Percentiles rank a stretch among this genome's conserved stretches.
phyloP scores from a whole-genome alignment of 2,329 filamentous ascomycete species.

The Aspergillus cejpii region DNA sequence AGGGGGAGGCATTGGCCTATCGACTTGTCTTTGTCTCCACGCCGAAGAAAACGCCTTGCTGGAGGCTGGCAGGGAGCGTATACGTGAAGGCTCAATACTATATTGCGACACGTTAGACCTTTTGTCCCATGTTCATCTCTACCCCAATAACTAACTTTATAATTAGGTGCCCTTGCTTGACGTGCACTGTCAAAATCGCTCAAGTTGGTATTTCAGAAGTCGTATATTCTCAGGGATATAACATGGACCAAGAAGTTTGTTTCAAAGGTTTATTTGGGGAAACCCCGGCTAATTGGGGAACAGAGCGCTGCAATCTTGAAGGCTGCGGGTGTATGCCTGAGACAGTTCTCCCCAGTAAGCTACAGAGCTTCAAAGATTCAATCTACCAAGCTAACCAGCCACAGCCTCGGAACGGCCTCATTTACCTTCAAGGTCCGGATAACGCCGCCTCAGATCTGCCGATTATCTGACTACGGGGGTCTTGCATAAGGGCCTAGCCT shows the following conservation, averaged over 20 bases:
- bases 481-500: background rate
- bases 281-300: slow-evolving; percentile 10
- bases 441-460: background rate
- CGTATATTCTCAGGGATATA: slow-evolving; percentile 87
- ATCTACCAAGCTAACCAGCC: slow-evolving; percentile 6
- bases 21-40: slow-evolving; percentile 92
- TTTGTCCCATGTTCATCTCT: background rate
- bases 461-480: background rate
- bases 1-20: slow-evolving; percentile 63
- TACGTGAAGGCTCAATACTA: slow-evolving; percentile 71
- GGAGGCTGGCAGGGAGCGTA: slow-evolving; percentile 85
- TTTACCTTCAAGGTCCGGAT: slow-evolving; percentile 50
- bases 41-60: slow-evolving; percentile 95
- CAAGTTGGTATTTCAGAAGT: slow-evolving; percentile 95
- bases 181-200: slow-evolving; percentile 96
- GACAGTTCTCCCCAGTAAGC: slow-evolving; percentile 76
- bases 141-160: slow-evolving; percentile 4
- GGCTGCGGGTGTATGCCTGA: slow-evolving; percentile 73
- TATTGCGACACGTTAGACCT: slow-evolving; percentile 74
- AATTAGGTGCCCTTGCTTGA: slow-evolving; percentile 75
- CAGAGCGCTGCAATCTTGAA: slow-evolving; percentile 71
- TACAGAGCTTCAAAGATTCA: slow-evolving; percentile 2
- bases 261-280: background rate
- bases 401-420: slow-evolving; percentile 58
- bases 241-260: slow-evolving; percentile 71